phyloP scores from a whole-genome alignment of 1,139 yeast species.

The Wickerhamomyces sp. region DNA sequence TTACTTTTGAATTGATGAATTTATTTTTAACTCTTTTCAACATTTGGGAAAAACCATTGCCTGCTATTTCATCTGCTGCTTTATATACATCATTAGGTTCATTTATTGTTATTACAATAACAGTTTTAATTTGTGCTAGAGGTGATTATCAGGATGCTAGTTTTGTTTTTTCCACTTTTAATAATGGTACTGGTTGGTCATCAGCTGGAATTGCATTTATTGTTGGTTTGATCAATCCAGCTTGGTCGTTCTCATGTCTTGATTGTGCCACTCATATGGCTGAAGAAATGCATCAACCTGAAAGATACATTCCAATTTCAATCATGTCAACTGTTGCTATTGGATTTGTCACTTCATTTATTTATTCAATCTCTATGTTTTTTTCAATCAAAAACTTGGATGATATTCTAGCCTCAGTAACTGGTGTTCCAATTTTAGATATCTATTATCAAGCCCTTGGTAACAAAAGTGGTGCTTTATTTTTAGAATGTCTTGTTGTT shows the following conservation, averaged over 20 bases:
- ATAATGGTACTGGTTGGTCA: constrained; percentile 61
- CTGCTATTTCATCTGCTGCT: constrained; percentile 42
- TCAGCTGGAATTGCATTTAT: constrained; percentile 54
- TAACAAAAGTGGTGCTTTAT: constrained; percentile 49
- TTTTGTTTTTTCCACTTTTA: constrained; percentile 55
- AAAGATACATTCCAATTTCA: constrained; percentile 53
- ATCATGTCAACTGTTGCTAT: constrained; percentile 58
- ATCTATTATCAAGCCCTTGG: constrained; percentile 51
- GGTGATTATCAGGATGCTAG: constrained; percentile 50
- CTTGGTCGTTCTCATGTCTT: constrained; percentile 58
- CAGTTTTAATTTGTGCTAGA: constrained; percentile 48
- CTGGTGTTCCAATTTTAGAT: constrained; percentile 58
- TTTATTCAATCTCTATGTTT: constrained; percentile 54
- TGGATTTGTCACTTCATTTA: constrained; percentile 54
- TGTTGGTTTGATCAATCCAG: constrained; percentile 58
- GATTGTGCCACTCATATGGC: constrained; percentile 67
- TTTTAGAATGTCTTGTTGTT: constrained; percentile 49
- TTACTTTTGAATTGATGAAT: constrained; percentile 40
- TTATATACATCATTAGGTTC: constrained; percentile 49
- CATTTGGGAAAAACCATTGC: constrained; percentile 49
- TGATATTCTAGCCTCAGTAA: constrained; percentile 36
- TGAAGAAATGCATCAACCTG: constrained; percentile 54
- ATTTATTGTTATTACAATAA: constrained; percentile 46
- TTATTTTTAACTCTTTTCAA: constrained; percentile 42
- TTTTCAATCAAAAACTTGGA: constrained; percentile 48